phyloP scores from a whole-genome alignment of 2,329 filamentous ascomycete species.

The Cladobotryum protrusum region DNA sequence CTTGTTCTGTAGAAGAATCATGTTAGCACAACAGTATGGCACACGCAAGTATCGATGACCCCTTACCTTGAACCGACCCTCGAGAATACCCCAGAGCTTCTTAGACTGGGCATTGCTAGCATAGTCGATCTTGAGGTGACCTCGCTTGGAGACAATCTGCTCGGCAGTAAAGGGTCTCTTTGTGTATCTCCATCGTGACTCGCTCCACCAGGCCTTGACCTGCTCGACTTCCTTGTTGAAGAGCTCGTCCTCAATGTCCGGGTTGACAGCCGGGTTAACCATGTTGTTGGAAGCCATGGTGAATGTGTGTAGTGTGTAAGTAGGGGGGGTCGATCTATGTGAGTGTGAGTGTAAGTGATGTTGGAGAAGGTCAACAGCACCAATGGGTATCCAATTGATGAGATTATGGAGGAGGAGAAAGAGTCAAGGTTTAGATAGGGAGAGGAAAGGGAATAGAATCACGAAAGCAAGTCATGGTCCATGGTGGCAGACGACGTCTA shows the following conservation, averaged over 20 bases:
- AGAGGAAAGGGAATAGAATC: constrained; percentile 2
- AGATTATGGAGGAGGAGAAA: neutral
- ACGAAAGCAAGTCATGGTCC: neutral
- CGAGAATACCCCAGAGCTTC: constrained; percentile 90
- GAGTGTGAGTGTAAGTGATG: neutral
- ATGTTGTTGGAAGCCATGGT: constrained; percentile 59
- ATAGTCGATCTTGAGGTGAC: constrained; percentile 84
- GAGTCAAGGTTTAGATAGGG: neutral
- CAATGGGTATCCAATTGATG: constrained; percentile 1
- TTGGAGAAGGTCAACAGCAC: neutral
- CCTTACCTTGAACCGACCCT: constrained; percentile 74
- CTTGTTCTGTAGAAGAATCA: constrained; percentile 52
- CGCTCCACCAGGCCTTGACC: constrained; percentile 91
- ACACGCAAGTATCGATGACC: neutral
- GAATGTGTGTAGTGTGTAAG: constrained; percentile 8
- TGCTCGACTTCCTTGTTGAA: constrained; percentile 79
- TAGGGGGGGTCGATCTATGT: neutral
- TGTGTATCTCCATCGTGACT: constrained; percentile 87
- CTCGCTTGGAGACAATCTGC: constrained; percentile 93
- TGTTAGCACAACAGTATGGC: constrained; percentile 5
- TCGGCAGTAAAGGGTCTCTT: constrained; percentile 91
- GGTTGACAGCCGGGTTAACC: constrained; percentile 51
- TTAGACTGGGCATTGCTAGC: constrained; percentile 83
- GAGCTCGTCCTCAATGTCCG: constrained; percentile 54
- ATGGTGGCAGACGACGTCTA: neutral